These are phyloP conservation scores for Sporothrix dimorphospora DNA, from an alignment of 2,329 filamentous ascomycete genomes.

Conservation along the genomic window DNA sequence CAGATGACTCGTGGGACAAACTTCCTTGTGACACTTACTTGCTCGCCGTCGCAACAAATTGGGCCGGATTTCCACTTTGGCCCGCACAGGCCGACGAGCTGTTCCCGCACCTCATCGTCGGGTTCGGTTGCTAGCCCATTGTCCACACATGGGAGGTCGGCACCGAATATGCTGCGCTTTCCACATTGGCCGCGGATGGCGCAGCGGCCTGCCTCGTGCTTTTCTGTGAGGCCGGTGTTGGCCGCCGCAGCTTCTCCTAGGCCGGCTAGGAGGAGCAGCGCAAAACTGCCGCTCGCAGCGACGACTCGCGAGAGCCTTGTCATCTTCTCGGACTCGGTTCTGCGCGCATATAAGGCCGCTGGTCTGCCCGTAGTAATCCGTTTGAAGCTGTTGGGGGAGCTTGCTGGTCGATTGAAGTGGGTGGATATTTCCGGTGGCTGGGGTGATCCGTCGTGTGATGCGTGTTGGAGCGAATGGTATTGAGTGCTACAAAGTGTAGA, in stretches of 20 bases:
- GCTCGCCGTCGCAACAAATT: slow-evolving; percentile 81
- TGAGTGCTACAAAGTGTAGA: background rate
- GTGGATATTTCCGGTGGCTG: slow-evolving; percentile 27
- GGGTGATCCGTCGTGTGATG: slow-evolving; percentile 7
- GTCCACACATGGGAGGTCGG: slow-evolving; percentile 88
- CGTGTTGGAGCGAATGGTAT: background rate
- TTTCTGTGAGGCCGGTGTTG: slow-evolving; percentile 51
- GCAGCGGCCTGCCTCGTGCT: slow-evolving; percentile 85
- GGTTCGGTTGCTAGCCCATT: slow-evolving; percentile 81
- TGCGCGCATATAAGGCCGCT: background rate
- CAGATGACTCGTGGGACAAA: background rate
- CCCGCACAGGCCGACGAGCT: slow-evolving; percentile 85
- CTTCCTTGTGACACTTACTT: slow-evolving; percentile 55
- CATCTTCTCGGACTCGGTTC: slow-evolving; percentile 38
- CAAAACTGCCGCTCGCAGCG: slow-evolving; percentile 37
- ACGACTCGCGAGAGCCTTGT: slow-evolving; percentile 44
- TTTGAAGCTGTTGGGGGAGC: slow-evolving; percentile 14
- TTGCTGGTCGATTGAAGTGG: background rate
- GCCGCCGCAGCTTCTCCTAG: slow-evolving; percentile 37
- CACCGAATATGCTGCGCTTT: slow-evolving; percentile 85
- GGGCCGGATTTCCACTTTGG: slow-evolving; percentile 80
- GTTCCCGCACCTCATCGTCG: slow-evolving; percentile 68
- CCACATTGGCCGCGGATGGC: slow-evolving; percentile 91
- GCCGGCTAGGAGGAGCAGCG: slow-evolving; percentile 41
- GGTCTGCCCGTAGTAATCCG: background rate